phyloP scores from a whole-genome alignment of 176 grass and related monocot genomes.

The Zizania latifolia region DNA sequence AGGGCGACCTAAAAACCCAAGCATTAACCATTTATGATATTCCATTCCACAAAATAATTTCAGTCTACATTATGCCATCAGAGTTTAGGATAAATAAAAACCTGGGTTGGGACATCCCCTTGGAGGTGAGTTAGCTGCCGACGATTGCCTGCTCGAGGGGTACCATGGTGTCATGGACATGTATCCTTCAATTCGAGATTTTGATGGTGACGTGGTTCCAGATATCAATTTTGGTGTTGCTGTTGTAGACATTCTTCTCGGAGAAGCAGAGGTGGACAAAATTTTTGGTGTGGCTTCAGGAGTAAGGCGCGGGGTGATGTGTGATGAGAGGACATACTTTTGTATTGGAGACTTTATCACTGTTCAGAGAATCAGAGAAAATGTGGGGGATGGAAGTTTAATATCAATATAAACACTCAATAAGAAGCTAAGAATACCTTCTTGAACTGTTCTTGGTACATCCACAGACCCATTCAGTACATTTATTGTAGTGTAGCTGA shows the following conservation, averaged over 20 bases:
- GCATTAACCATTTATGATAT: constrained; percentile 1
- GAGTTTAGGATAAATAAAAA: constrained; percentile 15
- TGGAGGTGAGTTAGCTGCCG: constrained; percentile 70
- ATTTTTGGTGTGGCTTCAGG: constrained; percentile 56
- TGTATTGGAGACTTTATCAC: constrained; percentile 34
- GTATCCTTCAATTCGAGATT: constrained; percentile 46
- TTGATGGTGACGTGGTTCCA: constrained; percentile 70
- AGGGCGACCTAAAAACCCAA: constrained; percentile 56
- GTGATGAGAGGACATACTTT: constrained; percentile 42
- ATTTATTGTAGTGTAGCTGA: constrained; percentile 27
- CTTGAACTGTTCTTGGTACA: constrained; percentile 37
- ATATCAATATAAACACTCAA: background rate
- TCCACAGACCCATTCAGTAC: constrained; percentile 24
- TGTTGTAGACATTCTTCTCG: constrained; percentile 46
- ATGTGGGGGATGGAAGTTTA: background rate
- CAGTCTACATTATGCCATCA: background rate
- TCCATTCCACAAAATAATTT: background rate
- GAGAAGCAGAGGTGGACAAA: constrained; percentile 59
- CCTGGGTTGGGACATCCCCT: constrained; percentile 62
- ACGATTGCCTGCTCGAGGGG: constrained; percentile 85
- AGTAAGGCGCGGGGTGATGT: constrained; percentile 40
- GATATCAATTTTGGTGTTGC: constrained; percentile 71
- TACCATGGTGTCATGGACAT: constrained; percentile 88
- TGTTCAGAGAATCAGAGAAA: constrained; percentile 37
- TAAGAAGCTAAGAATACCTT: constrained; percentile 28